Evolutionary conservation across 2,329 filamentous ascomycete species (phyloP).

Genomic region (Paecilomyces niveus): DNA sequence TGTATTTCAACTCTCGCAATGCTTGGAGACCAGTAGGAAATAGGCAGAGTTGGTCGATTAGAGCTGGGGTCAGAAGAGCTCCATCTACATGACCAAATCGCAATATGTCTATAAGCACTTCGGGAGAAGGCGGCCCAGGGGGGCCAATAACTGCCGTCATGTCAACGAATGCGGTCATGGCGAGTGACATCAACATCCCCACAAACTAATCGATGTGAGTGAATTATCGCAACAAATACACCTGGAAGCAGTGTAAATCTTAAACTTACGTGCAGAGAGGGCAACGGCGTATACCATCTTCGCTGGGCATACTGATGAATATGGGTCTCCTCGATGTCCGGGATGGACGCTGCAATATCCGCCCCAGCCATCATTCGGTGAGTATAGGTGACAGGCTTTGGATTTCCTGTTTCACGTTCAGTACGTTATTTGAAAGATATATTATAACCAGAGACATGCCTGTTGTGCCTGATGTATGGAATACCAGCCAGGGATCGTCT

Average conservation of each 20-base stretch:
- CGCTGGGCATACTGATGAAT: slow-evolving; percentile 7
- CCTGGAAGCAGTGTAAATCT: not conserved
- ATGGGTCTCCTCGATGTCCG: slow-evolving; percentile 4
- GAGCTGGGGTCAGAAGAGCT: slow-evolving; percentile 12
- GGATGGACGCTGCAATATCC: slow-evolving; percentile 3
- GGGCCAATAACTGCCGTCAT: slow-evolving; percentile 13
- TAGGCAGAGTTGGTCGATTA: slow-evolving; percentile 16
- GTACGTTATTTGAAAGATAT: not conserved
- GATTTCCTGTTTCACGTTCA: not conserved
- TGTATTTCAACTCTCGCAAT: slow-evolving; percentile 8
- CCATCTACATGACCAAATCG: slow-evolving; percentile 9
- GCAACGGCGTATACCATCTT: slow-evolving; percentile 14
- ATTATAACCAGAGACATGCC: slow-evolving; percentile 6
- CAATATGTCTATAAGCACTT: slow-evolving; percentile 10
- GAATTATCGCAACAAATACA: not conserved
- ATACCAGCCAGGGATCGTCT: slow-evolving; percentile 20
- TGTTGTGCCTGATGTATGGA: slow-evolving; percentile 22
- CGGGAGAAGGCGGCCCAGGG: slow-evolving; percentile 5
- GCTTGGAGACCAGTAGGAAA: slow-evolving; percentile 7
- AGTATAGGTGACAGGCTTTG: slow-evolving; percentile 16
- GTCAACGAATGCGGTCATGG: slow-evolving; percentile 9
- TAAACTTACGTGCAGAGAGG: not conserved
- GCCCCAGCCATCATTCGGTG: slow-evolving; percentile 13
- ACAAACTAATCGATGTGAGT: not conserved
- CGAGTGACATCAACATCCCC: not conserved